phyloP scores from a whole-genome alignment of 306 rosid genomes.

The Canavalia ensiformis region DNA sequence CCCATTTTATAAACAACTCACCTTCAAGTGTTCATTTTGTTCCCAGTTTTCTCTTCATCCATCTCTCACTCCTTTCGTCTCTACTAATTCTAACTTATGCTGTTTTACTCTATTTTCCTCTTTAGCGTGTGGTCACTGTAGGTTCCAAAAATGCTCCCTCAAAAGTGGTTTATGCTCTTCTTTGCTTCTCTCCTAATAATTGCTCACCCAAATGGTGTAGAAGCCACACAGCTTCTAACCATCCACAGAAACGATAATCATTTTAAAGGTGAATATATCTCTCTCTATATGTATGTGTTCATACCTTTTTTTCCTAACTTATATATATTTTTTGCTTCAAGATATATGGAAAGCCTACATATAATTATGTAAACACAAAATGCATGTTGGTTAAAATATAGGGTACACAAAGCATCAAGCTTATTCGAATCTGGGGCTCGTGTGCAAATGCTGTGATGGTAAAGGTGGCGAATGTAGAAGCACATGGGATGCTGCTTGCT shows the following conservation, averaged over 20 bases:
- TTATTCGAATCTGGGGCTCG: conserved; percentile 48
- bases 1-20: conserved; percentile 12
- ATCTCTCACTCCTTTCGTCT: not conserved
- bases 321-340: not conserved
- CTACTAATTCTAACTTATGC: not conserved
- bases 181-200: conserved; percentile 52
- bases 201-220: conserved; percentile 38
- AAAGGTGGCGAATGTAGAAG: conserved; percentile 49
- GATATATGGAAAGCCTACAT: conserved; percentile 1
- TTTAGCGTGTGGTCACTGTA: not conserved
- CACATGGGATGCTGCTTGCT: conserved; percentile 49
- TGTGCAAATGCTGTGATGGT: conserved; percentile 57
- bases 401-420: conserved; percentile 32
- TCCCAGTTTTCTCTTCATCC: not conserved
- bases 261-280: conserved; percentile 32
- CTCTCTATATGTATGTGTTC: not conserved
- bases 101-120: not conserved
- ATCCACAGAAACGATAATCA: conserved; percentile 36
- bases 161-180: conserved; percentile 45
- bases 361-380: not conserved
- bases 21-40: conserved; percentile 21
- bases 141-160: conserved; percentile 38
- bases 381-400: not conserved
- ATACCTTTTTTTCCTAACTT: not conserved
- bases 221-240: conserved; percentile 46